Evolutionary conservation across 495 filamentous ascomycete species (phyloP), one percentile per base, ranked within the genome.

Genomic region (Jackrogersella minutella): DNA sequence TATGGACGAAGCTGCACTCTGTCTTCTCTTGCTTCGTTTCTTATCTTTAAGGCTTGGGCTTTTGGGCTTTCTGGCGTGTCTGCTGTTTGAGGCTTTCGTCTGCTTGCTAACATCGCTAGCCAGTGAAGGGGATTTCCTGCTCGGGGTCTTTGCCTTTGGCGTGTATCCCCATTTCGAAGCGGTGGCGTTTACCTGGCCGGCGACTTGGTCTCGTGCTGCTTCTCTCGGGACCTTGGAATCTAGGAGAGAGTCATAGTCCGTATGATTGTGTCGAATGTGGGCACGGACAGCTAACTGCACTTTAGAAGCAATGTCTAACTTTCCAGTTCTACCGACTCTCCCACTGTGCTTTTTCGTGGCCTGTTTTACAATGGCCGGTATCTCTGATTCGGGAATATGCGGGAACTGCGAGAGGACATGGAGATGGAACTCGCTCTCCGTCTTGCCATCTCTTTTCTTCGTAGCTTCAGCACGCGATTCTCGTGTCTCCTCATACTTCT

Each of bases 221-320:
- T 62, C 31, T 46, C 60, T 65, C 0, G 31, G 13, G 4, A 44
- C 19, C 0, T 72, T 72, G 0, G 28, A 22, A 7, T 37, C 59
- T 14, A 80, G 51, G 21, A 76, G 31, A 30, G 31, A 11, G 2
- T 81, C 76, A 21, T 82, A 82, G 1, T 71, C 33, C 3, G 79
- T 82, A 24, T 80, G 72, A 2, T 47, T 14, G 41, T 81, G 79
- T 11, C 80, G 67, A 17, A 79, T 75, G 31, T 82, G 71, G 2
- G 80, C 76, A 2, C 67, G 61, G 11, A 76, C 75, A 9, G 76
- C 79, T 6, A 80, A 61, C 40, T 33, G 59, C 6, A 72, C 78
- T 54, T 74, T 78, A 21, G 74, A 54, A 8, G 67, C 50, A 31
- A 78, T 16, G 3, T 64, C 53, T 2, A 74, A n/a, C 41, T 17